phyloP scores from a whole-genome alignment of 371 early-diverging fungal species.

The Apophysomyces variabilis region DNA sequence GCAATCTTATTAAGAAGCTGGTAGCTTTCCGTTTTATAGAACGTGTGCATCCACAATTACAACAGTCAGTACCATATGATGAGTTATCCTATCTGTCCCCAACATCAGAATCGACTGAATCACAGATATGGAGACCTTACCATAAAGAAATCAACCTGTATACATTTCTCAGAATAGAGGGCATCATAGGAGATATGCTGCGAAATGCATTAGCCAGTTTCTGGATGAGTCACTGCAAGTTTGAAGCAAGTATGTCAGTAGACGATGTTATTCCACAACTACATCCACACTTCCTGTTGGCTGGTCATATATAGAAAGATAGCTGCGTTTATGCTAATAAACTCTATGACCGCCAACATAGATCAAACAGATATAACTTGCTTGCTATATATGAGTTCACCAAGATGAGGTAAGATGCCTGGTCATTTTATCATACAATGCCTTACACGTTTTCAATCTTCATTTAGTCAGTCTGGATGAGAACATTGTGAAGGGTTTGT shows the following conservation, averaged over 20 bases:
- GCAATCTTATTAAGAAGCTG: background rate
- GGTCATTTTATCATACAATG: background rate
- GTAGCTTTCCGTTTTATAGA: background rate
- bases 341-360: background rate
- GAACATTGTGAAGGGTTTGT: background rate
- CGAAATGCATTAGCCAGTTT: background rate
- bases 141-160: no score
- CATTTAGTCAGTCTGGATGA: background rate
- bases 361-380: background rate
- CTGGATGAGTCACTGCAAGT: background rate
- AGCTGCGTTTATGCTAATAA: background rate
- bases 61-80: no score
- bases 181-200: background rate
- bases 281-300: background rate
- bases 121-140: no score
- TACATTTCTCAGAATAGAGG: no score
- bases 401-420: background rate
- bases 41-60: background rate
- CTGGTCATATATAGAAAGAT: background rate
- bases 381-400: background rate
- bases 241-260: background rate
- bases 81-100: no score
- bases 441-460: background rate
- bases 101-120: no score
- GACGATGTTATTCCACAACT: background rate